Base-by-base conservation (phyloP, 768 basidiomycete species). In the Suillus subalutaceus region DNA sequence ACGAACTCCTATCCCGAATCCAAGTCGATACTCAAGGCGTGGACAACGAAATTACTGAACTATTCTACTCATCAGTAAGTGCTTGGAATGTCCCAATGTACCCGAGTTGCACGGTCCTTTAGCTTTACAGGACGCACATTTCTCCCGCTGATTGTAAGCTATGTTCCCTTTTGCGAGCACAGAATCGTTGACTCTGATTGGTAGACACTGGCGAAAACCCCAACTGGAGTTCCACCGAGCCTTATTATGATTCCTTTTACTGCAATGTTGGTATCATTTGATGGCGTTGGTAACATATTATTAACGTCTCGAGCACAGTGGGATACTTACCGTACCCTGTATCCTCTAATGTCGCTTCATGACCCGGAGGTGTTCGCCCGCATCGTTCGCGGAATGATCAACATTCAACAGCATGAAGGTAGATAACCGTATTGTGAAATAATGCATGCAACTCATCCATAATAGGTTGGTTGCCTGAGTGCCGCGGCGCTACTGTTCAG, bases 361-460 rank as follows among this genome's bases (percentile, higher is more conserved):
- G 88, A 89, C 67, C 87, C 88, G 0, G 79, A 77, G 48, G 85
- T 81, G 12, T 89, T 88, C 69, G 81, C 88, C 1, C 78, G 79
- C 16, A 88, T 89, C 55, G 87, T 89, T 2, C 79, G 88, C 2
- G 88, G 85, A 0, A 86, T 89, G 86, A 84, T 90, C 65, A 84
- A 90, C 70, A 88, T 90, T 37, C 87, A 89, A 71, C 82, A 84
- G 69, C 81, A 89, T 63, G 88, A 90, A 83, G 88, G 87, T 84
- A 58, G n/a, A 62, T 20, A 5, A 41, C 10, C 65, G 5, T 58
- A 15, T 16, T 59, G 16, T 65, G 23, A 48, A 40, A 10, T 46
- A 4, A n/a, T 66, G 13, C 38, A 57, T 35, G 32, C 56, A 26
- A 48, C 32, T 46, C n/a, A 38, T 12, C 55, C 30, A 13, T 65